Percentiles rank a stretch among this genome's conserved stretches.
Evolutionary conservation across 768 basidiomycete species (phyloP).

Genomic region (Suillus brevipes): DNA sequence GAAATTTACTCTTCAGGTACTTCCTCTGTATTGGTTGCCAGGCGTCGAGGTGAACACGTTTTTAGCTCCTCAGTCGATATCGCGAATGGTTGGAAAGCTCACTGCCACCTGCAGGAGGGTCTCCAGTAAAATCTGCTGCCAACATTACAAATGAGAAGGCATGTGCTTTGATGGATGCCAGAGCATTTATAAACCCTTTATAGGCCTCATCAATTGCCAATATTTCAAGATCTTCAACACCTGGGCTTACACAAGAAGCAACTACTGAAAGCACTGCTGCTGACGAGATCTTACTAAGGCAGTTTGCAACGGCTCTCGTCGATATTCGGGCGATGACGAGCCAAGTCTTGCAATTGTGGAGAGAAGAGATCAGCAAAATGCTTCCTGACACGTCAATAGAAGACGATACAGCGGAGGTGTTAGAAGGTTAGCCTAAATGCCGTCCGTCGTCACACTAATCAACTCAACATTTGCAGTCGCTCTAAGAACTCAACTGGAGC

Average conservation of each 20-base stretch:
- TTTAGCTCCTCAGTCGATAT: conserved; percentile 79
- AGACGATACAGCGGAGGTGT: conserved; percentile 34
- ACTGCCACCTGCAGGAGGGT: conserved; percentile 44
- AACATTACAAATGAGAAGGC: conserved; percentile 38
- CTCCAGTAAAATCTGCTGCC: conserved; percentile 33
- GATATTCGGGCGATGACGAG: conserved; percentile 64
- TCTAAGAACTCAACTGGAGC: conserved; percentile 52
- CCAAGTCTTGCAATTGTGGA: conserved; percentile 62
- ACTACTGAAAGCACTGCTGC: conserved; percentile 53
- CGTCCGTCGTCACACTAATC: conserved; percentile 1
- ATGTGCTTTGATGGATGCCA: neutral
- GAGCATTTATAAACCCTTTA: neutral
- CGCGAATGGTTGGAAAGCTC: conserved; percentile 71
- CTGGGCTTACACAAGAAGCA: conserved; percentile 48
- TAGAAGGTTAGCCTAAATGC: conserved; percentile 48
- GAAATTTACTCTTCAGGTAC: conserved; percentile 86
- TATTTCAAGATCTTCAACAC: conserved; percentile 51
- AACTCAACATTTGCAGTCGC: conserved; percentile 42
- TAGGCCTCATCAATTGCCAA: neutral
- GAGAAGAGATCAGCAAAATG: conserved; percentile 61
- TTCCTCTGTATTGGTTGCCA: conserved; percentile 1
- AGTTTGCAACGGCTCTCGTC: conserved; percentile 63
- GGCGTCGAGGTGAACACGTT: conserved; percentile 7
- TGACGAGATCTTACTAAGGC: conserved; percentile 66
- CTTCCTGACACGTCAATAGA: conserved; percentile 46